Evolutionary conservation across 73 alveolate genomes (phyloP).

Genomic region (Paramecium sexaurelia): DNA sequence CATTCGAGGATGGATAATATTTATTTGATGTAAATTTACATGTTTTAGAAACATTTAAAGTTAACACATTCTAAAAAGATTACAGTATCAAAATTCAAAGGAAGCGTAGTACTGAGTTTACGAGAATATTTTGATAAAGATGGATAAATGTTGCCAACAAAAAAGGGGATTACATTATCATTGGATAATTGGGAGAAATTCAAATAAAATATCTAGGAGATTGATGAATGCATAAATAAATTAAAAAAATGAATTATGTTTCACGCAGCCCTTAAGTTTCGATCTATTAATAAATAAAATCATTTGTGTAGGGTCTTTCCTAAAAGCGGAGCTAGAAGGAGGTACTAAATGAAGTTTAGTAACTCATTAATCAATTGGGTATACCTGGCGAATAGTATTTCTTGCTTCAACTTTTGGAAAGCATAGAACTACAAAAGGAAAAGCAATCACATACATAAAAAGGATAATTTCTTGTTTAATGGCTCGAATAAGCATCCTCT

Average conservation of each 20-base stretch:
- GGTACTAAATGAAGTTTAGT: constrained; percentile 6
- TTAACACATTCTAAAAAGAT: constrained; percentile 1
- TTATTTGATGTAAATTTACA: background rate
- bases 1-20: constrained; percentile 23
- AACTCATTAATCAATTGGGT: constrained; percentile 22
- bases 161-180: constrained; percentile 53
- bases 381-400: constrained; percentile 49
- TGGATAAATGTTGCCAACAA: constrained; percentile 59
- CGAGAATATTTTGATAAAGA: constrained; percentile 61
- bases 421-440: constrained; percentile 1
- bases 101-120: constrained; percentile 13
- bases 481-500: background rate
- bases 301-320: background rate
- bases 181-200: constrained; percentile 46
- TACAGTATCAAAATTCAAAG: constrained; percentile 22
- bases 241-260: constrained; percentile 39
- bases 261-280: constrained; percentile 43
- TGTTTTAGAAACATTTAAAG: background rate
- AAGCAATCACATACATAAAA: background rate
- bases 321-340: background rate
- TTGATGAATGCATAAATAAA: constrained; percentile 45
- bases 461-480: background rate
- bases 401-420: constrained; percentile 8
- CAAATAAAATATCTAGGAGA: constrained; percentile 9
- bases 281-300: background rate